Evolutionary conservation across 1,284 basidiomycete species (phyloP), one percentile per base, ranked within the genome.

Genomic region (Boletus mariae): DNA sequence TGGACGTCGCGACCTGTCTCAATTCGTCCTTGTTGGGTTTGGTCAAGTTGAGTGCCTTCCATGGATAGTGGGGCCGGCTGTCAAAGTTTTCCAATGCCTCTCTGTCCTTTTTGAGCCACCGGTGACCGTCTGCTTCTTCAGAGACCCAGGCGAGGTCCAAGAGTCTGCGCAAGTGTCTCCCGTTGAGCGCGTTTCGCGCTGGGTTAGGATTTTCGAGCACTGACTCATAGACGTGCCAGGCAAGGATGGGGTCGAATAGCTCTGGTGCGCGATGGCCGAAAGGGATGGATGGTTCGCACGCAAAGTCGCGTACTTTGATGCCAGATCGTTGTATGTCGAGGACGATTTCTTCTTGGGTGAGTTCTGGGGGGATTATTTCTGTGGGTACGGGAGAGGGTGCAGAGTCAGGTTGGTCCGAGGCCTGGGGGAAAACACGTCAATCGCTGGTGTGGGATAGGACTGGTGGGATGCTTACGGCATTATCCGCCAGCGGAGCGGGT

Each of bases 291-390:
- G 40, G 34, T 47, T 66, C 69, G 55, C 71, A 70, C 2, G 73
- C 79, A 58, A 74, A 82, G 66, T 83, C 80, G 58, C 74, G 75
- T 32, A 80, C 72, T 67, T 79, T 81, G 63, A 83, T 73, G 32
- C 76, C 76, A 8, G 61, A 65, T 15, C 58, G 61, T 52, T 68
- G 66, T 20, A 70, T 68, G 13, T 65, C 68, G 17, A 58, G 57
- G 31, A 72, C 65, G 35, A 67, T 65, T 55, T 72, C 71, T 41
- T 69, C 63, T 34, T 66, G 63, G 2, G 69, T 70, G 32, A 69
- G 66, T 45, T 71, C 70, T 7, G 62, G 52, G 20, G 71, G 61
- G 35, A 73, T 61, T 25, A 76, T 74, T 53, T 76, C 73, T 5
- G 75, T 76, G 2, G 72, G 67, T 0, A 65, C 70, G 10, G 74